Evolutionary conservation across 345 rosid species (phyloP), one percentile per base, ranked within the genome.

Genomic region (Citrus australasica): DNA sequence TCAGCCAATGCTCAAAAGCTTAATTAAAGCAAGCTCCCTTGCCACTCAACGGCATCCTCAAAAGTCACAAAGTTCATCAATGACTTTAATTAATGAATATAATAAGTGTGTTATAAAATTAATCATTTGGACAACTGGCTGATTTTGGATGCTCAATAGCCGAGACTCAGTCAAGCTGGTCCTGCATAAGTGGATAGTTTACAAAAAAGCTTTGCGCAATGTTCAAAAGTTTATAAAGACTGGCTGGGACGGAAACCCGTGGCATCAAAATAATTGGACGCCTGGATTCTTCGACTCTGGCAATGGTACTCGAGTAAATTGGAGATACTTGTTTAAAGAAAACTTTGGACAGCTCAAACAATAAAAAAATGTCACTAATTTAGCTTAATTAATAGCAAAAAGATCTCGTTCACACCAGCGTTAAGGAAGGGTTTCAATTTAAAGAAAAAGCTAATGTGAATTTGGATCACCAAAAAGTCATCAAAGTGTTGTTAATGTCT

Each of bases 151-250:
- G 79, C 40, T 69, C 24, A 14, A 17, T 56, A 73, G 60, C 38
- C 21, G 63, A 66, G 69, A 33, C 42, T 33, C 14, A 3, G 46
- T 66, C 80, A 82, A 76, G 11, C 42, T 79, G 82, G 82, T 83
- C 80, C 82, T 32, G 24, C 58, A 24, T 21, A 4, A 64, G 48
- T 24, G 16, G 63, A n/a, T 13, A 30, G 46, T 65, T 75, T 64
- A 75, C 4, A 30, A 9, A 19, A 65, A 82, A 75, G 79, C 48
- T 30, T 74, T 42, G 24, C 33, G 55, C 40, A 37, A 76, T 33
- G 24, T 69, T 24, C 25, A 53, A 76, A 71, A 69, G 76, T 33
- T 64, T 55, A 7, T 30, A n/a, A 73, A 74, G 48, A 17, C 22
- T 10, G 79, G 73, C 62, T 16, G 9, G 76, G 75, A 68, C 59